These are phyloP conservation scores for Phialophora verrucosa DNA, from an alignment of 2,329 filamentous ascomycete genomes.

Conservation along the genomic window DNA sequence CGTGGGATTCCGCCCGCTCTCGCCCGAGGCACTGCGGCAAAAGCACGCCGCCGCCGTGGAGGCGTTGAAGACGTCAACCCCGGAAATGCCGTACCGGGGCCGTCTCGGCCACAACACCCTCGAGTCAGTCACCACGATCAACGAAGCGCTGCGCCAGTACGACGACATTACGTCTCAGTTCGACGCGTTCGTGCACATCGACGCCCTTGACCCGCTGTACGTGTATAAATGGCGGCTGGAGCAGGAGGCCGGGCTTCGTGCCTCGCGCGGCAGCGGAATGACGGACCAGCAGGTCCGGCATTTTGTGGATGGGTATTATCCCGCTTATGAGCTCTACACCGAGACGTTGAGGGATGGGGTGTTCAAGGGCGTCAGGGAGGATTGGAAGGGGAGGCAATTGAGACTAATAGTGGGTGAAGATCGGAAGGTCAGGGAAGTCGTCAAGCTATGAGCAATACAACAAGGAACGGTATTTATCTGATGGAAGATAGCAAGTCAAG, in stretches of 20 bases:
- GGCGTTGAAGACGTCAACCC: slow-evolving; percentile 51
- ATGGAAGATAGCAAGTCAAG: not conserved
- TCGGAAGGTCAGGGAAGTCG: slow-evolving; percentile 63
- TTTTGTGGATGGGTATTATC: slow-evolving; percentile 77
- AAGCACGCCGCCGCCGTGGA: slow-evolving; percentile 58
- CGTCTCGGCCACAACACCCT: slow-evolving; percentile 62
- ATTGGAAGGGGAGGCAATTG: slow-evolving; percentile 61
- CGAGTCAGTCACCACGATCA: slow-evolving; percentile 63
- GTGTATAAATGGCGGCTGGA: slow-evolving; percentile 86
- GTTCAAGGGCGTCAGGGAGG: slow-evolving; percentile 49
- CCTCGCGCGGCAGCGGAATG: slow-evolving; percentile 75
- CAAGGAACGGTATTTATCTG: not conserved
- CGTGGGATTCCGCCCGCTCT: slow-evolving; percentile 76
- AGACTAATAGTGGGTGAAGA: slow-evolving; percentile 66
- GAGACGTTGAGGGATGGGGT: slow-evolving; percentile 64
- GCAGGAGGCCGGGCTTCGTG: slow-evolving; percentile 75
- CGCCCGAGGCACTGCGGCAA: slow-evolving; percentile 59
- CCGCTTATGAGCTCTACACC: slow-evolving; percentile 73
- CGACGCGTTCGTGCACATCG: slow-evolving; percentile 69
- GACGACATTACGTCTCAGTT: slow-evolving; percentile 64
- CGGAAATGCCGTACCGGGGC: slow-evolving; percentile 49
- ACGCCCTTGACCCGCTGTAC: slow-evolving; percentile 73
- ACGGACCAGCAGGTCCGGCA: slow-evolving; percentile 75
- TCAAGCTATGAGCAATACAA: slow-evolving; percentile 52
- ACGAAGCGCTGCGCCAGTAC: slow-evolving; percentile 63